These are phyloP conservation scores for Diphasiastrum complanatum DNA, from an alignment of 83 land plant species.

Conservation along the genomic window DNA sequence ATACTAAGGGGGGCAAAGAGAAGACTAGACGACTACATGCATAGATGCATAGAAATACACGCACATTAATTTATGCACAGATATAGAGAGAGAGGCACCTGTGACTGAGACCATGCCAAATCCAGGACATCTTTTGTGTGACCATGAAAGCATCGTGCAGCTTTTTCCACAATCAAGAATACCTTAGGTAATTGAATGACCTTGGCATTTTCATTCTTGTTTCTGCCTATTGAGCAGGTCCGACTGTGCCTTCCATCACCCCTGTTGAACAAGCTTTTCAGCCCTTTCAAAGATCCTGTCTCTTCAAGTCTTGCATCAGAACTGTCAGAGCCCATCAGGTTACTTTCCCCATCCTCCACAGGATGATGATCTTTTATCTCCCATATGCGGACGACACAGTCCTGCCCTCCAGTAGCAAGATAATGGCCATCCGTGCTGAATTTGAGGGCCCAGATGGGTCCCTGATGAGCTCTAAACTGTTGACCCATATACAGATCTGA, in stretches of 20 bases:
- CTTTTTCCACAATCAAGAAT: conserved; percentile 65
- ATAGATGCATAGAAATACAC: too few relatives aligned
- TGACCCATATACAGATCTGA: conserved; percentile 71
- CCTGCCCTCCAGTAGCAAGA: conserved; percentile 92
- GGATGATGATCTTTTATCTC: conserved; percentile 70
- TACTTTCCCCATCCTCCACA: too few relatives aligned
- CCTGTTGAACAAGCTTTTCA: too few relatives aligned
- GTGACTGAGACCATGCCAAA: conserved; percentile 90
- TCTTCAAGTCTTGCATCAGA: too few relatives aligned
- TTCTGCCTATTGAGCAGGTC: too few relatives aligned
- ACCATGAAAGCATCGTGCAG: conserved; percentile 68
- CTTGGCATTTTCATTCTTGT: neutral
- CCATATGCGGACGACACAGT: conserved; percentile 72
- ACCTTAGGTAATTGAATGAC: conserved; percentile 21
- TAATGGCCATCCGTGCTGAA: conserved; percentile 64
- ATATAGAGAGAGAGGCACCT: too few relatives aligned
- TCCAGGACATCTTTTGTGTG: conserved; percentile 85
- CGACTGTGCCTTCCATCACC: neutral
- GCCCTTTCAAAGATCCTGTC: too few relatives aligned
- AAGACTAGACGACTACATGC: neutral
- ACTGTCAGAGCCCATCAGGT: too few relatives aligned
- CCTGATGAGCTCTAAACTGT: conserved; percentile 86
- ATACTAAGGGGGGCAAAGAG: too few relatives aligned
- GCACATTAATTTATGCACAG: too few relatives aligned
- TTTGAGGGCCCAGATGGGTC: conserved; percentile 81